Conservation (phyloP, 2,329 filamentous ascomycete genomes). For the Zalaria sp. region DNA sequence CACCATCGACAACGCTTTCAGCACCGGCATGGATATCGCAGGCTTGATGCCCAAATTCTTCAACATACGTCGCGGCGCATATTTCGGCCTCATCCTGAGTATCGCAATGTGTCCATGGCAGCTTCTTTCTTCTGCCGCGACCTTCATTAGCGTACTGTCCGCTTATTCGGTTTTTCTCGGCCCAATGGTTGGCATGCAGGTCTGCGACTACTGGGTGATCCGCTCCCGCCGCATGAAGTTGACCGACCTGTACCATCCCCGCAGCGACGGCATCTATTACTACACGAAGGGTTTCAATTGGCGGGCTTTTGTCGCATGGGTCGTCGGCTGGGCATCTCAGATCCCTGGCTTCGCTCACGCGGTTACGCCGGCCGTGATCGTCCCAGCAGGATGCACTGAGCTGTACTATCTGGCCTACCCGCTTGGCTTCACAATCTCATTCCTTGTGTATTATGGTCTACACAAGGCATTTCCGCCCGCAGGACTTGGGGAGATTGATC, state of each 20-base stretch:
- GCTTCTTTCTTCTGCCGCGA: slow-evolving; percentile 30
- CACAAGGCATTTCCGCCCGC: slow-evolving; percentile 18
- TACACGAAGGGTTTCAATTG: slow-evolving; percentile 30
- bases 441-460: slow-evolving; percentile 18
- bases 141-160: slow-evolving; percentile 33
- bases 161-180: slow-evolving; percentile 34
- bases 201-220: slow-evolving; percentile 33
- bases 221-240: slow-evolving; percentile 25
- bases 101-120: slow-evolving; percentile 38
- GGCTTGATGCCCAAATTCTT: slow-evolving; percentile 38
- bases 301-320: slow-evolving; percentile 28
- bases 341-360: slow-evolving; percentile 27
- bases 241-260: slow-evolving; percentile 26
- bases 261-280: slow-evolving; percentile 26
- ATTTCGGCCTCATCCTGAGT: slow-evolving; percentile 31
- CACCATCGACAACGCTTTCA: slow-evolving; percentile 34
- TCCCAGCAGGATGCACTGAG: slow-evolving; percentile 20
- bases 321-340: slow-evolving; percentile 16
- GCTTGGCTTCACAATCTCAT: slow-evolving; percentile 25
- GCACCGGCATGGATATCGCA: slow-evolving; percentile 41
- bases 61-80: slow-evolving; percentile 41
- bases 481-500: slow-evolving; percentile 18
- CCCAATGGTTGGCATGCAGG: slow-evolving; percentile 28
- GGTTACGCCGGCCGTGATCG: slow-evolving; percentile 24
- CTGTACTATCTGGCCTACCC: slow-evolving; percentile 30